Evolutionary conservation across 176 grass and related monocot species (phyloP), one percentile per base, ranked within the genome.

Genomic region (Hsuehochloa calcarea): DNA sequence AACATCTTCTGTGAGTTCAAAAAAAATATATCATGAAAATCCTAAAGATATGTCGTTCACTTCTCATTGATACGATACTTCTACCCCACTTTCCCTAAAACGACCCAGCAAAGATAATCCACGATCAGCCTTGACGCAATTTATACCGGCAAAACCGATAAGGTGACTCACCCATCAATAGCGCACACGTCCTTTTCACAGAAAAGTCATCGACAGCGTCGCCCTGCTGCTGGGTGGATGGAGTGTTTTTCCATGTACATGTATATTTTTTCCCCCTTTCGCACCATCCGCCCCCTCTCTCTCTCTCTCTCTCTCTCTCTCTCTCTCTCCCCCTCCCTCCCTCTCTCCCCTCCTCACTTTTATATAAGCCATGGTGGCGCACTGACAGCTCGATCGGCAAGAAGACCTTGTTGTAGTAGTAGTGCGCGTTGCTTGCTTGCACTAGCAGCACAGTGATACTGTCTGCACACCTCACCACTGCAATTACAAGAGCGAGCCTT

Each of bases 321-420:
- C n/a, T n/a, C 25, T 14, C 45, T 7, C 5, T 15, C 25, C 1
- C 3, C 13, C 56, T 79, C 74, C 74, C 0, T 1, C 13, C 49
- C 79, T 79, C 79, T 59, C 74, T 68, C 39, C 29, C 26, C 75
- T 56, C 72, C 67, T 67, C n/a, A 17, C 41, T 22, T 74, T 70
- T 91, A 84, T 91, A 91, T 88, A 88, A 77, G 74, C 80, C 89
- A 81, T 84, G 62, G 89, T 88, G 85, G 85, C 76, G 89, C 89
- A 91, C 89, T 78, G 38, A 25, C 35, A 67, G 44, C 41, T 83
- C 4, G 41, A 41, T 72, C 41, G 23, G 63, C 19, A 29, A 23
- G 34, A 40, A 54, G 81, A 10, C 40, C 77, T 31, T 12, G 34
- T 45, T 27, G 27, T 22, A 17, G 47, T 22, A 17, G 47, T 78